phyloP scores from a whole-genome alignment of 805 yeast genomes.

The Myxozyma udenii region DNA sequence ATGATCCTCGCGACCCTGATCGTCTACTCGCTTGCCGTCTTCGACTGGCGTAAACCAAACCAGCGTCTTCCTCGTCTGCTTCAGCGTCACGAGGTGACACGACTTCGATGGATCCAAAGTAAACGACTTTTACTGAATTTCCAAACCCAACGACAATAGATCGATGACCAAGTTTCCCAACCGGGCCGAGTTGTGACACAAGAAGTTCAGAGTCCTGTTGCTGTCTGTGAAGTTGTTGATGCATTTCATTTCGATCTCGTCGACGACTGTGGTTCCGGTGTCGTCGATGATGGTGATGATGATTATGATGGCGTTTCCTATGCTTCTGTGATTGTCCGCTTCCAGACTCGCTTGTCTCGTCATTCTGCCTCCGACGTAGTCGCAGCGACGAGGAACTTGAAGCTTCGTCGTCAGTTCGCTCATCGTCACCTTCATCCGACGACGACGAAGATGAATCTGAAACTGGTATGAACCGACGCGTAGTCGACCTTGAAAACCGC shows the following conservation, averaged over 20 bases:
- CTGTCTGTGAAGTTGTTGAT: no score
- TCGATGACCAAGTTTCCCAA: slow-evolving; percentile 71
- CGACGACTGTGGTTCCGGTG: neutral
- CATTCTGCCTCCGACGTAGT: neutral
- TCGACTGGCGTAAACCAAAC: slow-evolving; percentile 23
- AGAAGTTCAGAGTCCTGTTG: slow-evolving; percentile 33
- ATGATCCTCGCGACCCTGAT: slow-evolving; percentile 18
- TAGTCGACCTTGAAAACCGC: slow-evolving; percentile 8
- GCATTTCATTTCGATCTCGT: neutral
- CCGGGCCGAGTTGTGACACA: slow-evolving; percentile 57
- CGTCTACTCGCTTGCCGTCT: slow-evolving; percentile 21
- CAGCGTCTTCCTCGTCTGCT: slow-evolving; percentile 38
- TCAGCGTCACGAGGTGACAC: slow-evolving; percentile 53
- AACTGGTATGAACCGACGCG: neutral
- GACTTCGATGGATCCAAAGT: slow-evolving; percentile 71
- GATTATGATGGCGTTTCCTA: neutral
- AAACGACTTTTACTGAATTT: slow-evolving; percentile 64
- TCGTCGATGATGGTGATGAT: slow-evolving; percentile 1
- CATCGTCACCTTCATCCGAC: slow-evolving; percentile 14
- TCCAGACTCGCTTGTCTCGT: neutral
- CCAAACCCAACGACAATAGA: slow-evolving; percentile 75
- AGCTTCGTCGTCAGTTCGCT: neutral
- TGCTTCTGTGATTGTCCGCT: neutral
- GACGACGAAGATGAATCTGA: slow-evolving; percentile 1
- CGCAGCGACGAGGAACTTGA: neutral